Evolutionary conservation across 2,329 filamentous ascomycete species (phyloP).

Genomic region (Fusarium graminum): DNA sequence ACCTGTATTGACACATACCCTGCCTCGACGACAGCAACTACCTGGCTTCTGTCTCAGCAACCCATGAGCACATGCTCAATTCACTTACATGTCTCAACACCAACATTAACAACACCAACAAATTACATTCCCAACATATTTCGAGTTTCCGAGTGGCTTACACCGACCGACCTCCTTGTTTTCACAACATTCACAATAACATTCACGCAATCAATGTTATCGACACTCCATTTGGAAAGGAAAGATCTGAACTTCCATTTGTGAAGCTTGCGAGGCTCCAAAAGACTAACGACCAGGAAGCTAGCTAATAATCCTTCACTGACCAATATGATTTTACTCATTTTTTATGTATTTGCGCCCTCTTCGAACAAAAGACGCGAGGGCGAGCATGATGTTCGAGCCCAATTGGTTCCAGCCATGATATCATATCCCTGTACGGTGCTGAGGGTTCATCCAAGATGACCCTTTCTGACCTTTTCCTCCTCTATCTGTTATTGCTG

Average conservation of each 20-base stretch:
- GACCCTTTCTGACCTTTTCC: conserved; percentile 31
- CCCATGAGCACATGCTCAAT: conserved; percentile 10
- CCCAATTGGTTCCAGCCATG: conserved; percentile 39
- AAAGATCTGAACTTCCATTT: conserved; percentile 50
- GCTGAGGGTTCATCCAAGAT: conserved; percentile 29
- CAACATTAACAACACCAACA: conserved; percentile 8
- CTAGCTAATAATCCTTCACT: conserved; percentile 43
- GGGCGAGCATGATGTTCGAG: conserved; percentile 35
- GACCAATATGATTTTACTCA: conserved; percentile 44
- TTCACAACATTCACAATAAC: neutral
- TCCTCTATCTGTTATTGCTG: conserved; percentile 42
- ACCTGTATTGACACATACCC: neutral
- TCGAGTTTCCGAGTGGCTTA: neutral
- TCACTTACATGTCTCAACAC: conserved; percentile 17
- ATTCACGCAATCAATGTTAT: conserved; percentile 11
- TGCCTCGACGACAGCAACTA: neutral
- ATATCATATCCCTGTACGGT: conserved; percentile 41
- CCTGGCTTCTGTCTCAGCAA: neutral
- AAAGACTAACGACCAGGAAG: conserved; percentile 45
- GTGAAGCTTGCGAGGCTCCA: conserved; percentile 43
- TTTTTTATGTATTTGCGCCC: conserved; percentile 46
- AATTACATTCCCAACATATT: conserved; percentile 7
- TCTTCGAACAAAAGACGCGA: conserved; percentile 36
- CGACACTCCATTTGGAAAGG: conserved; percentile 31
- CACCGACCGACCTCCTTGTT: conserved; percentile 1